phyloP scores from a whole-genome alignment of 2,329 filamentous ascomycete species.

The Diaporthe ampelina region DNA sequence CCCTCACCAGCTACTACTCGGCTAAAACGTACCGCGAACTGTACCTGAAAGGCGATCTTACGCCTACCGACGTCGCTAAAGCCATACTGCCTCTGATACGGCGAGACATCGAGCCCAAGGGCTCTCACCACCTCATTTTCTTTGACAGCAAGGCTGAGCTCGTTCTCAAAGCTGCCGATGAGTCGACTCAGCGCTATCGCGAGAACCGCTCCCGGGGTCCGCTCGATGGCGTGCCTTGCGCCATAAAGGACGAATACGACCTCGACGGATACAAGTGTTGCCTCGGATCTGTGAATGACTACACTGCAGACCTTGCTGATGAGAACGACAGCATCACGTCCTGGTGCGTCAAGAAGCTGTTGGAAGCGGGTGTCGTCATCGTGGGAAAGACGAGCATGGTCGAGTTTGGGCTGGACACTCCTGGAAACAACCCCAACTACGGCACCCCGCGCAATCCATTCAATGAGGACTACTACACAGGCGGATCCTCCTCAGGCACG shows the following conservation, averaged over 20 bases:
- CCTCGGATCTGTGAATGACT: constrained; percentile 73
- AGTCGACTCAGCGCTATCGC: constrained; percentile 62
- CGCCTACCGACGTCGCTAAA: constrained; percentile 60
- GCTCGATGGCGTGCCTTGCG: constrained; percentile 81
- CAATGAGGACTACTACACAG: constrained; percentile 80
- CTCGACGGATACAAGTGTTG: constrained; percentile 79
- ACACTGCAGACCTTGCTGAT: constrained; percentile 61
- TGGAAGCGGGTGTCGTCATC: constrained; percentile 79
- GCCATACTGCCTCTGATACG: constrained; percentile 62
- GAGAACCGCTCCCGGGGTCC: constrained; percentile 71
- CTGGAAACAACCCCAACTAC: constrained; percentile 79
- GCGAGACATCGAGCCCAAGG: constrained; percentile 53
- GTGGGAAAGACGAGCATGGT: constrained; percentile 84
- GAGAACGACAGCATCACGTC: constrained; percentile 62
- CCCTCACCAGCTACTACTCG: constrained; percentile 57
- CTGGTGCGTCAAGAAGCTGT: constrained; percentile 79
- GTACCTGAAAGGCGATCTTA: constrained; percentile 60
- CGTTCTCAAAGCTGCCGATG: constrained; percentile 59
- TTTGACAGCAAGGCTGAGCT: constrained; percentile 58
- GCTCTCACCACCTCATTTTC: constrained; percentile 59
- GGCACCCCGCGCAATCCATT: constrained; percentile 85
- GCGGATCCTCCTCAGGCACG: constrained; percentile 81
- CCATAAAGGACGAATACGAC: constrained; percentile 83
- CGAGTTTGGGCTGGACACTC: constrained; percentile 81
- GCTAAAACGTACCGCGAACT: constrained; percentile 60